Percentiles rank a stretch among this genome's conserved stretches.
These are phyloP conservation scores for Bipolaris sorokiniana DNA, from an alignment of 2,329 filamentous ascomycete genomes.

Conservation along the genomic window DNA sequence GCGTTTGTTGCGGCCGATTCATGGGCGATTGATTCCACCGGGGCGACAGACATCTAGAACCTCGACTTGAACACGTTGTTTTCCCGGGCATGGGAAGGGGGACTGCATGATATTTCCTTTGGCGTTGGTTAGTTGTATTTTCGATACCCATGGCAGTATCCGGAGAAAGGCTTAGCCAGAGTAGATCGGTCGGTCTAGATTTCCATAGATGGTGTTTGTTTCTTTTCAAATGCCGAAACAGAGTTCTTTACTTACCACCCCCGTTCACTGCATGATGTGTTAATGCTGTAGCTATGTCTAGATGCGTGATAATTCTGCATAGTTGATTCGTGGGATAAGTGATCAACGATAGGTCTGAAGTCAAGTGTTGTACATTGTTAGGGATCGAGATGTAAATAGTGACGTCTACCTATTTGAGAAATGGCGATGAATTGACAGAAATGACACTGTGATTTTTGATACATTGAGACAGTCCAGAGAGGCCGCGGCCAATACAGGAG, in stretches of 20 bases:
- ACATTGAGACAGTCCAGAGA: background rate
- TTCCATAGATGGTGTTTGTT: background rate
- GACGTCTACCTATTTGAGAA: background rate
- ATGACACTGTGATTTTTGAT: background rate
- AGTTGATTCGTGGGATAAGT: background rate
- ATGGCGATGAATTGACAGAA: background rate
- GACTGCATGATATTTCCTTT: background rate
- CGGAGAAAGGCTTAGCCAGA: background rate
- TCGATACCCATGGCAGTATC: background rate
- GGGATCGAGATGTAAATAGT: background rate
- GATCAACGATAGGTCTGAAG: background rate
- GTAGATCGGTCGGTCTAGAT: background rate
- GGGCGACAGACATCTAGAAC: background rate
- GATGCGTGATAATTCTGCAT: background rate
- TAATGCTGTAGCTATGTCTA: background rate
- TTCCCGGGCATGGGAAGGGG: background rate
- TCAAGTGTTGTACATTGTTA: too few relatives aligned
- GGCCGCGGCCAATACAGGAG: background rate
- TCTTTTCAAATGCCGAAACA: background rate
- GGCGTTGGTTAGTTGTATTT: conserved; percentile 2
- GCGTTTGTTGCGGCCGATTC: background rate
- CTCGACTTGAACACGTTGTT: background rate
- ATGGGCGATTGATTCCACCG: background rate
- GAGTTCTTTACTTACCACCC: background rate
- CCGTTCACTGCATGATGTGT: background rate